Evolutionary conservation across 139 green algal genomes (phyloP).

Genomic region (Chlorella sp.): DNA sequence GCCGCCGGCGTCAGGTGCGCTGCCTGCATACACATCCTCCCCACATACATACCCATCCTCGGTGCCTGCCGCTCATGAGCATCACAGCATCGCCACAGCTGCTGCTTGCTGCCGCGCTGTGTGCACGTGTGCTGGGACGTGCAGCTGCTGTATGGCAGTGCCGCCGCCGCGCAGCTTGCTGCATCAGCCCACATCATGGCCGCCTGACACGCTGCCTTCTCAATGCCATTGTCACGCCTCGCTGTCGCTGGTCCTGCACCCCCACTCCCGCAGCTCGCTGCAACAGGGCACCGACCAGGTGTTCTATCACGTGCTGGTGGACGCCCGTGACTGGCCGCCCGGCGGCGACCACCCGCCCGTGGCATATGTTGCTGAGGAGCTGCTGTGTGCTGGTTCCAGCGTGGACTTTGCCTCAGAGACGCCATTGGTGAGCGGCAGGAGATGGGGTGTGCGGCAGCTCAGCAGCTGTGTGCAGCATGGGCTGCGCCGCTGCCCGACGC

Average conservation of each 20-base stretch:
- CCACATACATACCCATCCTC: background rate
- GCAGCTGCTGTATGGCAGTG: background rate
- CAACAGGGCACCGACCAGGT: conserved; percentile 32
- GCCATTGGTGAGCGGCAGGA: background rate
- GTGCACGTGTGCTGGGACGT: background rate
- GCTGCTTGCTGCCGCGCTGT: background rate
- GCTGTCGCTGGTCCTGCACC: too few species aligned
- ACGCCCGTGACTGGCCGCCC: conserved; percentile 71
- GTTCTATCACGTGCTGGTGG: conserved; percentile 77
- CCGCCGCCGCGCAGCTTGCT: background rate
- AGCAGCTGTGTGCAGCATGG: background rate
- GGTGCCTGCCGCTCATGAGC: background rate
- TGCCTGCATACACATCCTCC: background rate
- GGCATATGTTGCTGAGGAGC: conserved; percentile 80
- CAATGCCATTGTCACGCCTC: too few species aligned
- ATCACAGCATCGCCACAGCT: too few species aligned
- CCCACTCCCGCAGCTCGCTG: conserved; percentile 3
- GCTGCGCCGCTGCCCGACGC: background rate
- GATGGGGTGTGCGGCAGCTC: background rate
- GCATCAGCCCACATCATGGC: background rate
- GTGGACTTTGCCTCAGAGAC: conserved; percentile 29
- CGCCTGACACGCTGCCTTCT: too few species aligned
- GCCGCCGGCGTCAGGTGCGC: conserved; percentile 47
- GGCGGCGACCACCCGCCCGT: conserved; percentile 65
- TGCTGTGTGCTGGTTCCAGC: conserved; percentile 44